Conservation (phyloP, 1,284 basidiomycete species). For the Boletus smithii region DNA sequence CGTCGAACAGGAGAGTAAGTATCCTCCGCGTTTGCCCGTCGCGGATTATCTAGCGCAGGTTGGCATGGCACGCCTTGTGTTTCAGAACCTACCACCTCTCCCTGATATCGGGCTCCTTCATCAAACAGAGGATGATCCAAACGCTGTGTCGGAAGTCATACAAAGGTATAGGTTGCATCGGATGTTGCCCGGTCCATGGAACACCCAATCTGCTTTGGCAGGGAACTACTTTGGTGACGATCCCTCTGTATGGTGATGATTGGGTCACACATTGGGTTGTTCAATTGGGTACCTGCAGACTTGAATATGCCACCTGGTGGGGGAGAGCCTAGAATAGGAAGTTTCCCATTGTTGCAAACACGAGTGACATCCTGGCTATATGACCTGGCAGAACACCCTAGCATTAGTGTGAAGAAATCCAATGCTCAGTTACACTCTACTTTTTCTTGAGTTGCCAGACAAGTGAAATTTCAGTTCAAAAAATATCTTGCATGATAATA, state of each 20-base stretch:
- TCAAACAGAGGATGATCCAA: constrained; percentile 39
- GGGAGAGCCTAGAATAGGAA: too few species aligned
- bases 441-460: too few species aligned
- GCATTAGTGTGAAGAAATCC: too few species aligned
- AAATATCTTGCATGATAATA: too few species aligned
- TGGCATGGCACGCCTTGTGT: constrained; percentile 55
- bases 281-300: background rate
- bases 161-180: constrained; percentile 47
- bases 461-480: too few species aligned
- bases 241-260: constrained; percentile 36
- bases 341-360: too few species aligned
- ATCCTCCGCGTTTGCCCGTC: constrained; percentile 43
- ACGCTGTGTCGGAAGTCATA: constrained; percentile 43
- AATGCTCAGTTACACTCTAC: too few species aligned
- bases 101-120: constrained; percentile 42
- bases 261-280: background rate
- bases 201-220: constrained; percentile 42
- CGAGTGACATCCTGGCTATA: too few species aligned
- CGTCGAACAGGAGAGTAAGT: constrained; percentile 54
- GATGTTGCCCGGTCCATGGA: constrained; percentile 42
- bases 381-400: too few species aligned
- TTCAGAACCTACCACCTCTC: constrained; percentile 58
- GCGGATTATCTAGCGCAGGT: constrained; percentile 61
- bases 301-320: background rate
- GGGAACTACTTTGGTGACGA: constrained; percentile 68